Percentiles rank a stretch among this genome's conserved stretches.
phyloP scores from a whole-genome alignment of 2,329 filamentous ascomycete genomes.

The Xylariales sp. region DNA sequence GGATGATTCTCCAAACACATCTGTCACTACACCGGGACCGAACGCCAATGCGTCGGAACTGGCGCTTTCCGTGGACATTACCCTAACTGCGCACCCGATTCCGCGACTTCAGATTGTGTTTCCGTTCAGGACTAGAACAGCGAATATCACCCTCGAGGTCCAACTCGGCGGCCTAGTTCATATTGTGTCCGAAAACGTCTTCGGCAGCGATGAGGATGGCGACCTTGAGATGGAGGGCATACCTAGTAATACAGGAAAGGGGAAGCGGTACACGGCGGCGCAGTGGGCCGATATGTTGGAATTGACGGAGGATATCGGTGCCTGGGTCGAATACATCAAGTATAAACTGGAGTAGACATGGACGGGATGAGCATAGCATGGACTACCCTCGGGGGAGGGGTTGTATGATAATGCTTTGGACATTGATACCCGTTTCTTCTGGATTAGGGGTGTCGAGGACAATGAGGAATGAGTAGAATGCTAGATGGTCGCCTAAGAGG shows the following conservation, averaged over 20 bases:
- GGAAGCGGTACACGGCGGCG: conserved; percentile 32
- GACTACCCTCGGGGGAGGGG: too few relatives aligned
- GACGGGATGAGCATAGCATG: too few relatives aligned
- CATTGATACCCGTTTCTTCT: background rate
- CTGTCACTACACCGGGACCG: conserved; percentile 1
- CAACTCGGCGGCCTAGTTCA: conserved; percentile 54
- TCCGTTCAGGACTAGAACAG: conserved; percentile 43
- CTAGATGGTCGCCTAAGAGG: too few relatives aligned
- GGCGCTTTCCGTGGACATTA: conserved; percentile 44
- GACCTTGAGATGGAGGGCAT: conserved; percentile 14
- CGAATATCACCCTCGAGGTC: conserved; percentile 54
- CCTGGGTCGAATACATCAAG: conserved; percentile 35
- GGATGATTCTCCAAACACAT: conserved; percentile 5
- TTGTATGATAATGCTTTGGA: too few relatives aligned
- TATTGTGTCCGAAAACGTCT: conserved; percentile 54
- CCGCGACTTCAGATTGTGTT: conserved; percentile 50
- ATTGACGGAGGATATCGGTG: conserved; percentile 46
- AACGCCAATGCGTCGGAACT: background rate
- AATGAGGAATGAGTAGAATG: too few relatives aligned
- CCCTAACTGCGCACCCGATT: conserved; percentile 44
- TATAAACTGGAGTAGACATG: conserved; percentile 18
- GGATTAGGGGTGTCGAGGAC: too few relatives aligned
- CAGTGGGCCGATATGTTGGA: conserved; percentile 43
- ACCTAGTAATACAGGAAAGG: conserved; percentile 16
- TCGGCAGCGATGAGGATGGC: conserved; percentile 21